Evolutionary conservation across 495 filamentous ascomycete genomes (phyloP), one percentile per base, ranked within the genome.

Genomic region (Alectoria sarmentosa): DNA sequence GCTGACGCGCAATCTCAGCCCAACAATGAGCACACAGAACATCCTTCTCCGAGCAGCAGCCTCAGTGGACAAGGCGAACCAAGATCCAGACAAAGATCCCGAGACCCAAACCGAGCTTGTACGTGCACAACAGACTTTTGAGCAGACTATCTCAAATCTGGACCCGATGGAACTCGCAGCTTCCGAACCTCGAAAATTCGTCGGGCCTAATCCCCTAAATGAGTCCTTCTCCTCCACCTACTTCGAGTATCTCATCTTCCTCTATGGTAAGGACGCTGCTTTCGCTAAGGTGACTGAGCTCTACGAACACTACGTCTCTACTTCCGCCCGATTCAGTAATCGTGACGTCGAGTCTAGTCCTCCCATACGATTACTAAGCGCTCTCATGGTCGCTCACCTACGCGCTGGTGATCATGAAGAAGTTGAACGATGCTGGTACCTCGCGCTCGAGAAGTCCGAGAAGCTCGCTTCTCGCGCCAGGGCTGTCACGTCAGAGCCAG

Each of bases 341-440:
- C 9, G 67, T 58, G 58, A 74, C 66, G 64, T 71, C 60, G 57
- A 62, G 38, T 38, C 77, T 65, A 62, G 37, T 23, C 68, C 70
- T 21, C 87, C 90, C 1, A 71, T 90, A 46, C 71, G 74, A 14
- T 75, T 92, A 55, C 73, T 93, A 17, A 79, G 79, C 60, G 80
- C 85, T 13, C 72, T 91, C 34, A 92, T 94, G 88, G 71, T 78
- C 4, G 76, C 82, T 7, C 79, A 88, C 70, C 72, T 83, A 30
- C 75, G 78, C 41, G 82, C 83, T 28, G 69, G 75, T 13, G 77
- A 88, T 39, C 80, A 81, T 64, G 75, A 82, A 32, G 80, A 82
- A 54, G 84, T 92, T 34, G 80, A 82, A 58, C 71, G 82, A 63
- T 87, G 80, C 46, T 95, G 90, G 90, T 64, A 82, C 6, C 72